Conservation (phyloP, 2,329 filamentous ascomycete genomes). For the Onygena corvina region DNA sequence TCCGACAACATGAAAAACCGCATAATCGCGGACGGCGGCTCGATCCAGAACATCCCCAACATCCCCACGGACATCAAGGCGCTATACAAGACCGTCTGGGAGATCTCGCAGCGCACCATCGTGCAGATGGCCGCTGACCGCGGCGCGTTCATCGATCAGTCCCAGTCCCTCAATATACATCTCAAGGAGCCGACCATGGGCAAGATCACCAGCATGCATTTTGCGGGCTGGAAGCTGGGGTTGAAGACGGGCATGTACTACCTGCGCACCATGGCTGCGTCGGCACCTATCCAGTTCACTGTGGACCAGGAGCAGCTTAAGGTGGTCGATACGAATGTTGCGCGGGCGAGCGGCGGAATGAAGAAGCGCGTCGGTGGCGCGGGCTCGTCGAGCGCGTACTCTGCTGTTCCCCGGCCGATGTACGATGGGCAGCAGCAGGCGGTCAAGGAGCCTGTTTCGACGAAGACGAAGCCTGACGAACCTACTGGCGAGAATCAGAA, state of each 20-base stretch:
- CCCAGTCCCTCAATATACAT: constrained; percentile 97
- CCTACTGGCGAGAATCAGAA: too few relatives aligned
- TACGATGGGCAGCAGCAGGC: constrained; percentile 31
- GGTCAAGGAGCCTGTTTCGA: constrained; percentile 53
- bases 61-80: constrained; percentile 92
- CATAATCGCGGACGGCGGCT: constrained; percentile 93
- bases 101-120: constrained; percentile 90
- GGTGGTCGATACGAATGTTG: constrained; percentile 68
- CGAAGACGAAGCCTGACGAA: constrained; percentile 52
- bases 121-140: constrained; percentile 97
- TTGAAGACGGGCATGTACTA: constrained; percentile 99
- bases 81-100: constrained; percentile 99
- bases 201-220: constrained; percentile 99
- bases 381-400: constrained; percentile 45
- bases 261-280: constrained; percentile 91
- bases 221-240: constrained; percentile 96
- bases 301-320: constrained; percentile 93
- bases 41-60: constrained; percentile 92
- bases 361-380: constrained; percentile 60
- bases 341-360: constrained; percentile 44
- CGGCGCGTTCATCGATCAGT: constrained; percentile 97
- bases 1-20: constrained; percentile 99
- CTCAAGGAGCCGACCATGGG: constrained; percentile 99
- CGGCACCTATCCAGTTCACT: constrained; percentile 95
- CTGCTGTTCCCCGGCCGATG: constrained; percentile 55